These are phyloP conservation scores for Boechera retrofracta DNA, from an alignment of 345 rosid species.

Conservation along the genomic window DNA sequence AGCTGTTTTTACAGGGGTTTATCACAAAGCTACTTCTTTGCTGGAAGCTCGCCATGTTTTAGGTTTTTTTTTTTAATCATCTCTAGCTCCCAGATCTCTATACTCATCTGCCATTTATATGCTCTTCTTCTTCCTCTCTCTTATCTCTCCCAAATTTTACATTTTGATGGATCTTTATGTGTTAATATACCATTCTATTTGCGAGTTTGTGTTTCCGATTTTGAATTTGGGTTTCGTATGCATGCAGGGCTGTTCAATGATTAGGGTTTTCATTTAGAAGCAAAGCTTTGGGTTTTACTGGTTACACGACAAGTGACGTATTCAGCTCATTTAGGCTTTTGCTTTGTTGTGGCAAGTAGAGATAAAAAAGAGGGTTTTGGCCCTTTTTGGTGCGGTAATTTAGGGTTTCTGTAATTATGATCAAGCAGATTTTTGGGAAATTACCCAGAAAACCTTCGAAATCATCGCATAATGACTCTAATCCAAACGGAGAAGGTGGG, in stretches of 20 bases:
- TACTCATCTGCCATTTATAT: constrained; percentile 31
- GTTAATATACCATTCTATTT: background rate
- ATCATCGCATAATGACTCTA: constrained; percentile 57
- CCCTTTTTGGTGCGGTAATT: background rate
- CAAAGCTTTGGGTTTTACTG: constrained; percentile 10
- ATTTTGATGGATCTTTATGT: background rate
- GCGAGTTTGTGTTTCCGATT: background rate
- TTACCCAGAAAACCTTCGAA: constrained; percentile 73
- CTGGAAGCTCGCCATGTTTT: constrained; percentile 5
- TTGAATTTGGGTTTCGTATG: constrained; percentile 7
- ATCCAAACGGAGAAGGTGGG: constrained; percentile 50
- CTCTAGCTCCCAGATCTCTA: constrained; percentile 36
- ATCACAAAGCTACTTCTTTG: constrained; percentile 35
- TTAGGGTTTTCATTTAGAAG: constrained; percentile 6
- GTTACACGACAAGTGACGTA: background rate
- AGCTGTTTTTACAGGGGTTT: constrained; percentile 48
- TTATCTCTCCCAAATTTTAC: constrained; percentile 4
- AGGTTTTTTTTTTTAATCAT: constrained; percentile 28
- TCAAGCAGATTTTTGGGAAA: constrained; percentile 78
- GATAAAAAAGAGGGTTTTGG: constrained; percentile 10
- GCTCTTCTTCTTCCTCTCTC: constrained; percentile 5
- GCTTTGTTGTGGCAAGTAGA: constrained; percentile 1
- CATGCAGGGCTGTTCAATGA: constrained; percentile 41
- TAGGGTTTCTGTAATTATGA: constrained; percentile 58
- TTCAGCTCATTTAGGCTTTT: constrained; percentile 20